Evolutionary conservation across 2,329 filamentous ascomycete species (phyloP).

Genomic region (Colletotrichum ledebouriae): DNA sequence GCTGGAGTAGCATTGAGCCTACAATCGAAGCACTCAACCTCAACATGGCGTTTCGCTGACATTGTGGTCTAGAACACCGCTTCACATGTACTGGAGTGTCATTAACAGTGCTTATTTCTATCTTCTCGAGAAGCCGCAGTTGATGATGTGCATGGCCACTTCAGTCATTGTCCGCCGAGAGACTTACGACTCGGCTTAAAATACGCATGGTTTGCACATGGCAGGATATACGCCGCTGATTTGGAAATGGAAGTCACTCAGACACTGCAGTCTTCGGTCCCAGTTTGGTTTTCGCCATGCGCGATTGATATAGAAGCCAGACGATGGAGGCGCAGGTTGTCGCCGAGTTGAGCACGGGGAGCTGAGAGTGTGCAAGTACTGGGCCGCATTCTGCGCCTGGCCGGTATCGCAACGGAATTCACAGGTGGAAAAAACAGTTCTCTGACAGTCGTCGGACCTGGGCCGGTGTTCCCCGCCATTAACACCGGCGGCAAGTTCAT

Average conservation of each 20-base stretch:
- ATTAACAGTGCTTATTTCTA: not conserved
- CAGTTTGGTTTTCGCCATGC: slow-evolving; percentile 4
- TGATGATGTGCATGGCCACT: slow-evolving; percentile 32
- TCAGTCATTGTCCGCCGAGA: slow-evolving; percentile 2
- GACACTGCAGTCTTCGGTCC: not conserved
- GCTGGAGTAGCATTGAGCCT: not conserved
- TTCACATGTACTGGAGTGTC: not conserved
- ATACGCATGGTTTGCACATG: slow-evolving; percentile 4
- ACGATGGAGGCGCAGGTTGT: not conserved
- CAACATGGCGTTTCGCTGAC: not conserved
- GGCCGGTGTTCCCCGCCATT: slow-evolving; percentile 9
- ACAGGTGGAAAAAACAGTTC: slow-evolving; percentile 16
- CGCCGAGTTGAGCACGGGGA: slow-evolving; percentile 14
- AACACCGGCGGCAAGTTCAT: slow-evolving; percentile 28
- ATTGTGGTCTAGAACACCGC: slow-evolving; percentile 15
- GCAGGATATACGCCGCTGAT: slow-evolving; percentile 10
- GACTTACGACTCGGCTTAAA: slow-evolving; percentile 1
- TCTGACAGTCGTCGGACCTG: slow-evolving; percentile 15
- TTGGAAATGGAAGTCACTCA: not conserved
- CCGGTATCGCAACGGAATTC: slow-evolving; percentile 32
- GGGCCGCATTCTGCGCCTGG: slow-evolving; percentile 14
- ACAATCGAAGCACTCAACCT: slow-evolving; percentile 2
- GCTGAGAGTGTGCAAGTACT: slow-evolving; percentile 10
- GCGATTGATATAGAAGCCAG: slow-evolving; percentile 1
- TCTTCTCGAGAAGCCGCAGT: not conserved